Evolutionary conservation across 352 stramenopile genomes (phyloP), one percentile per base, ranked within the genome.

Genomic region (Chrysophaeum taylorii): DNA sequence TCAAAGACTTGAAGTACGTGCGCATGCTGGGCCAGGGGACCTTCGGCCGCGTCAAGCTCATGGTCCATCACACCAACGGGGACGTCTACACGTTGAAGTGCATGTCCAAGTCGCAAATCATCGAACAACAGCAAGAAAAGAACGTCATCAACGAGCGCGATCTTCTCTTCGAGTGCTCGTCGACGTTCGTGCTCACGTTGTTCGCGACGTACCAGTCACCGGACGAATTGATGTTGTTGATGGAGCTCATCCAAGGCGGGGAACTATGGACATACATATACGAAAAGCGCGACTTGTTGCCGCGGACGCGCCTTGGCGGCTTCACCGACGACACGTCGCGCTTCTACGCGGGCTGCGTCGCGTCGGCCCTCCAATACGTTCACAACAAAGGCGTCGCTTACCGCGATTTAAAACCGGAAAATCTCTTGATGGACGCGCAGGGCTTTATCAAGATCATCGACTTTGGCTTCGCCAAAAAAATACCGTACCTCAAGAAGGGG

Each of bases 101-200:
- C 75, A 90, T 96, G 83, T 83, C 87, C n/a, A 96, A 96, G 70
- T 80, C 83, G 42, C 85, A 94, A 74, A 90, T 96, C 37, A 85
- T 93, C 37, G 84, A 89, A 72, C 91, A 85, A 1, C 85, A 95
- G 62, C 91, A 97, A 78, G 84, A 95, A 79, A 89, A 91, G 72
- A 97, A 96, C 77, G 89, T 97, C 36, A 74, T 95, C 75, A 94
- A 96, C 79, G 92, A 97, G 79, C 95, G 95, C 73, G 81, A 90
- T 42, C 93, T 96, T 78, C 86, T 97, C 64, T 81, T 85, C 35
- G 82, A 90, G 75, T 93, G 90, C 64, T 79, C 93, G 57, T 91
- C 97, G 78, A 88, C 92, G 50, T 95, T 97, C 78, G 91, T 97
- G 54, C 81, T 96, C 62, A 90, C 92, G 76, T 83, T 97, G 36